Base-by-base conservation (phyloP, 2,329 filamentous ascomycete genomes). In the Colletotrichum costaricense region DNA sequence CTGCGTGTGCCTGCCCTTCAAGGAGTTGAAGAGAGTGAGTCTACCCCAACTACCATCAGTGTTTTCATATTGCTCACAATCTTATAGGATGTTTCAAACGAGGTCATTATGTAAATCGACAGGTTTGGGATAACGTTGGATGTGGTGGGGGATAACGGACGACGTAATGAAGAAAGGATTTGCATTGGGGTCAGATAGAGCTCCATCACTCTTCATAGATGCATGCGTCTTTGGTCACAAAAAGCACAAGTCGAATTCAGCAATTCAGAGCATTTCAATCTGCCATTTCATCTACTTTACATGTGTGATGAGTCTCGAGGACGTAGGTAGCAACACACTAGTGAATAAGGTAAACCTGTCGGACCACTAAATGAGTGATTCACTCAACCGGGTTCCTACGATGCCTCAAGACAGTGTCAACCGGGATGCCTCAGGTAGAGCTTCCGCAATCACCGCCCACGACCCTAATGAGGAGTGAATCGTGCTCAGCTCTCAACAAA, bases 1-100 rank as follows among this genome's bases (percentile, higher is more conserved):
- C 86, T 99, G 97, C 82, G 92, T 99, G 73, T 98, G 97, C 86
- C 85, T 99, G 86, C 97, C 97, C 11, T 98, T 95, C 85, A 99
- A 99, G 90, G 97, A 98, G 86, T 86, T 99, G 82, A 98, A 98
- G 91, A 91, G 95, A 86, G 94, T 96, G 86, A 83, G 93, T 89
- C 52, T 49, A 42, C 26, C 24, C 1, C 49, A 33, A 24, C 63
- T 52, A 12, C 26, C 46, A 57, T 5, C 8, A 35, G 26, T 59
- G n/a, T 26, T 60, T 69, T 35, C 42, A 24, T 55, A 30, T n/a
- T 69, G 63, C 76, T 80, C 82, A 84, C 75, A 69, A 72, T 71
- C 67, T 14, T 55, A n/a, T 76, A 95, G 93, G 95, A 97, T 82
- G 95, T 97, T 72, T 84, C 91, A 75, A 95, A 96, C 79, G 91